phyloP scores from a whole-genome alignment of 2,329 filamentous ascomycete genomes.

The Colletotrichum sp. region DNA sequence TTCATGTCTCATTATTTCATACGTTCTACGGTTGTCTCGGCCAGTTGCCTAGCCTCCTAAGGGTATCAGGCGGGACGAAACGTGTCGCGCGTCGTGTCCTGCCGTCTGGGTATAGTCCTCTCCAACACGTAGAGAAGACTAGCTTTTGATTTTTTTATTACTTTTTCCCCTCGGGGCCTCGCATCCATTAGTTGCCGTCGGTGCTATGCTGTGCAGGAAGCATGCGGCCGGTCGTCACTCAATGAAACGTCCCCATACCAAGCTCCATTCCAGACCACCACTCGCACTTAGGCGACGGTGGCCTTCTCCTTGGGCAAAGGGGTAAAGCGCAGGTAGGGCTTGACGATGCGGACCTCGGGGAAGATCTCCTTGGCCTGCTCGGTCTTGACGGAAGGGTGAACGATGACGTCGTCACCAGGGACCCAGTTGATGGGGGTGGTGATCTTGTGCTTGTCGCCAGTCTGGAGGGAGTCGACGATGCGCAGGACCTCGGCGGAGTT shows the following conservation, averaged over 20 bases:
- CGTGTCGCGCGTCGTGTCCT: not conserved
- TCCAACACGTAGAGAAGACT: not conserved
- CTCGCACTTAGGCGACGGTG: conserved; percentile 32
- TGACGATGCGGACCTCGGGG: conserved; percentile 72
- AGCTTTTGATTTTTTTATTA: not conserved
- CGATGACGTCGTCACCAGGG: conserved; percentile 88
- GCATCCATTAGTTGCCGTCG: not conserved
- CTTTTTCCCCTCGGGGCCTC: not conserved
- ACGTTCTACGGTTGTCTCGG: conserved; percentile 1
- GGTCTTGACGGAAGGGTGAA: conserved; percentile 81
- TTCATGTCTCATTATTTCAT: conserved; percentile 19
- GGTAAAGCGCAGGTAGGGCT: conserved; percentile 78
- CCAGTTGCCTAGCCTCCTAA: not conserved
- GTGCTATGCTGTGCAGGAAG: not conserved
- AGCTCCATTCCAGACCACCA: conserved; percentile 6
- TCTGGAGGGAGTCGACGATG: conserved; percentile 79
- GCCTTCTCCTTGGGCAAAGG: conserved; percentile 61
- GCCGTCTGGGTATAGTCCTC: not conserved
- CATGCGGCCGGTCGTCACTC: not conserved
- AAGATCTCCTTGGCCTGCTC: conserved; percentile 89
- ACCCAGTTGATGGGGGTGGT: conserved; percentile 92
- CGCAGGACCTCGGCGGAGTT: conserved; percentile 81
- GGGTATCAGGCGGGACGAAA: conserved; percentile 1
- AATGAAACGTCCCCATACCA: conserved; percentile 12
- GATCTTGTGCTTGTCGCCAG: conserved; percentile 85